Evolutionary conservation across 345 rosid species (phyloP).

Genomic region (Moringa oleifera): DNA sequence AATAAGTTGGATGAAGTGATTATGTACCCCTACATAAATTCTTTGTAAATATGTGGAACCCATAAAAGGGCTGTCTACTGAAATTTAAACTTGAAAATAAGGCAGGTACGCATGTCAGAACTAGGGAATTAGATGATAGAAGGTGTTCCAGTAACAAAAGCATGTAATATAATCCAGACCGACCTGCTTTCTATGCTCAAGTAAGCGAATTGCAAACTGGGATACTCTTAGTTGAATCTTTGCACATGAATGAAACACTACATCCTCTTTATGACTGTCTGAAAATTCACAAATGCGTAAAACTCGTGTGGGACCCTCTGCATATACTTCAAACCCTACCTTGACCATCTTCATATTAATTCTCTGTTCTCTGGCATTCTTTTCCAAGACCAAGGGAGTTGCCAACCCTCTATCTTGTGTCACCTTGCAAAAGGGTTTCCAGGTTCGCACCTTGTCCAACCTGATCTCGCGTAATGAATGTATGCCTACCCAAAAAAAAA

Average conservation of each 20-base stretch:
- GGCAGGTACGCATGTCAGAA: too few species aligned
- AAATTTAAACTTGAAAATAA: too few species aligned
- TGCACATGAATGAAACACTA: conserved; percentile 35
- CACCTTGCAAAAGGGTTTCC: conserved; percentile 78
- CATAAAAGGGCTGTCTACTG: too few species aligned
- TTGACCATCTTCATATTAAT: conserved; percentile 32
- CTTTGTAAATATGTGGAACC: too few species aligned
- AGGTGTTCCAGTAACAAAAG: neutral
- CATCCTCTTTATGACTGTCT: conserved; percentile 39
- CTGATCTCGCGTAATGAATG: conserved; percentile 67
- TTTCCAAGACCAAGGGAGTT: conserved; percentile 42
- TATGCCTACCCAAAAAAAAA: conserved; percentile 42
- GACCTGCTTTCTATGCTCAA: conserved; percentile 67
- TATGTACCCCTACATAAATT: too few species aligned
- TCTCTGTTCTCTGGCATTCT: conserved; percentile 37
- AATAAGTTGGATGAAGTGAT: too few species aligned
- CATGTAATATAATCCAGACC: conserved; percentile 19
- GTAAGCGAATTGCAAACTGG: conserved; percentile 59
- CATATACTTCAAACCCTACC: conserved; percentile 89
- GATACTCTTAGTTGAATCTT: conserved; percentile 64
- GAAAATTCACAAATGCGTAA: conserved; percentile 69
- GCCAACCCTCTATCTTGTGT: conserved; percentile 46
- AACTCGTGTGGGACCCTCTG: conserved; percentile 84
- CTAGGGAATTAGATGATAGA: too few species aligned
- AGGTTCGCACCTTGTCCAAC: conserved; percentile 87